Percentiles rank a stretch among this genome's conserved stretches.
Conservation (phyloP, 495 filamentous ascomycete species). For the Neurospora pannonica region DNA sequence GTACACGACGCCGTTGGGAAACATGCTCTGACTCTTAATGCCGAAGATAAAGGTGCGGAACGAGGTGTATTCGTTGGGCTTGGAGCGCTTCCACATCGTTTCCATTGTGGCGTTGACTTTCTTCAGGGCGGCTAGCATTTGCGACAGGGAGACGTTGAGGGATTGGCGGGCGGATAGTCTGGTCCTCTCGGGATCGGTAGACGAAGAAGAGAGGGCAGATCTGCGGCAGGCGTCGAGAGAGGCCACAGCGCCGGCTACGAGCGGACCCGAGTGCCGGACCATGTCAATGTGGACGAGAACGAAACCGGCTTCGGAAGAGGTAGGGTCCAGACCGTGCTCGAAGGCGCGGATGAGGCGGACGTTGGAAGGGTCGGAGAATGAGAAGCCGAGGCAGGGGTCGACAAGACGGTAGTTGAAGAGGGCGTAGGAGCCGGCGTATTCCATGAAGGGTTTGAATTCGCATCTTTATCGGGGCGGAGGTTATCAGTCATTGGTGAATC, state of each 20-base stretch:
- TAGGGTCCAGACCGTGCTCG: slow-evolving; percentile 73
- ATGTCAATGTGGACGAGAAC: slow-evolving; percentile 76
- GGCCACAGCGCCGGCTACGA: slow-evolving; percentile 59
- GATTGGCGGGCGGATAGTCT: slow-evolving; percentile 23
- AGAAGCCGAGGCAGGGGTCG: slow-evolving; percentile 53
- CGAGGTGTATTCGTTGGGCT: slow-evolving; percentile 64
- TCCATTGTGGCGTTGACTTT: slow-evolving; percentile 75
- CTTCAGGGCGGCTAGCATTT: slow-evolving; percentile 52
- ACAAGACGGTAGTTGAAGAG: slow-evolving; percentile 78
- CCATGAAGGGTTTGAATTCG: slow-evolving; percentile 84
- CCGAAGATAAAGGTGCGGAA: slow-evolving; percentile 95
- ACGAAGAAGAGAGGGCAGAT: slow-evolving; percentile 11
- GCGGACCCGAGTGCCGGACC: slow-evolving; percentile 65
- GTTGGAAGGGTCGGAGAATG: slow-evolving; percentile 59
- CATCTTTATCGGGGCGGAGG: slow-evolving; percentile 24
- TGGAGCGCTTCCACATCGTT: slow-evolving; percentile 79
- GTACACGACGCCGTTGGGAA: slow-evolving; percentile 81
- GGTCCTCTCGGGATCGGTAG: slow-evolving; percentile 14
- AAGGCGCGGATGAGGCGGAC: slow-evolving; percentile 81
- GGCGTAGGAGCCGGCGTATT: slow-evolving; percentile 85
- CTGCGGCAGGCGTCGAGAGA: slow-evolving; percentile 53
- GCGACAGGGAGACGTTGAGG: slow-evolving; percentile 55
- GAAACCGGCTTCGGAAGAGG: slow-evolving; percentile 86
- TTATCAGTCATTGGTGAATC: background rate
- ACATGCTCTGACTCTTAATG: slow-evolving; percentile 83